phyloP scores from a whole-genome alignment of 768 basidiomycete species.

The Mycena polygramma region DNA sequence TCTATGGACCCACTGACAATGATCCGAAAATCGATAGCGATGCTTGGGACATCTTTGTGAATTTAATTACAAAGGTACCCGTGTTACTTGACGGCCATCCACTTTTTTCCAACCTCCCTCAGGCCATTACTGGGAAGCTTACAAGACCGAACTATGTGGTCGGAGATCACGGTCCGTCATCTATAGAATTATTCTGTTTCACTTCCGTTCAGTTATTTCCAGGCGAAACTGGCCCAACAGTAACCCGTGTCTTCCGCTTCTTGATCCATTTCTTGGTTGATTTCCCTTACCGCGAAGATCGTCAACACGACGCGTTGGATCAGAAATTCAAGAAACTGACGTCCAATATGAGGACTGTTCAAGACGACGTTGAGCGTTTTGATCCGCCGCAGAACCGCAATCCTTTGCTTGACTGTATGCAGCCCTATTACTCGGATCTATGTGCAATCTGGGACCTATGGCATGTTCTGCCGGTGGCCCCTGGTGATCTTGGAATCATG shows the following conservation, averaged over 20 bases:
- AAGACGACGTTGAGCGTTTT: not conserved
- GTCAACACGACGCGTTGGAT: constrained; percentile 11
- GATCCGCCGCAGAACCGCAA: not conserved
- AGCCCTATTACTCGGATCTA: not conserved
- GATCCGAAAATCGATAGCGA: not conserved
- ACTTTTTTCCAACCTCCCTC: not conserved
- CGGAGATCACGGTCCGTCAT: not conserved
- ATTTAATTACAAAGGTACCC: constrained; percentile 17
- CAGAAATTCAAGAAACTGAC: constrained; percentile 10
- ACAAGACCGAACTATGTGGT: constrained; percentile 9
- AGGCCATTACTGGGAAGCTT: constrained; percentile 11
- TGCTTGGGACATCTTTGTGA: constrained; percentile 11
- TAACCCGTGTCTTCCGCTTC: constrained; percentile 15
- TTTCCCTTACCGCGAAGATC: constrained; percentile 16
- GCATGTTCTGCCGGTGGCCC: not conserved
- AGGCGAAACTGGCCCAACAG: constrained; percentile 19
- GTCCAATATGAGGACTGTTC: not conserved
- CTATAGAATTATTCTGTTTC: not conserved
- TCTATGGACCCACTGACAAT: not conserved
- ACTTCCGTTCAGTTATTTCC: not conserved
- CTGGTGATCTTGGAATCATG: constrained; percentile 22
- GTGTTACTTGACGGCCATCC: too few relatives aligned
- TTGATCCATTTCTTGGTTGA: constrained; percentile 22
- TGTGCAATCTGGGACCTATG: constrained; percentile 23
- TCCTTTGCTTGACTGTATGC: constrained; percentile 18